Evolutionary conservation across 306 rosid species (phyloP).

Genomic region (Mimosa bimucronata): DNA sequence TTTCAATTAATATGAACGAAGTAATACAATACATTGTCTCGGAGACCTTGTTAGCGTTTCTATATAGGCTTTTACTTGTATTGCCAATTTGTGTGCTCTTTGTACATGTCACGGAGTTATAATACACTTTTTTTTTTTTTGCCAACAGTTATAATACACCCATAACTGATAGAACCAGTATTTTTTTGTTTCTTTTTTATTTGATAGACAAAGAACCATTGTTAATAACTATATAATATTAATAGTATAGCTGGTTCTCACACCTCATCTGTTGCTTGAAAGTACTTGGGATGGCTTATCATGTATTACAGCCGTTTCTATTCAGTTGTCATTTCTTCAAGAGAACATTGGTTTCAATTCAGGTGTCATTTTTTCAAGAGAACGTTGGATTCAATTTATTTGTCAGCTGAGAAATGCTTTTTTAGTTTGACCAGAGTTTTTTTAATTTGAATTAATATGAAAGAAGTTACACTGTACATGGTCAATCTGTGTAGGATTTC

Average conservation of each 20-base stretch:
- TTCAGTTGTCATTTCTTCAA: background rate
- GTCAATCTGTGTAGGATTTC: no score
- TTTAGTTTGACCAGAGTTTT: no score
- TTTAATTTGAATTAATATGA: no score
- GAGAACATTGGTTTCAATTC: background rate
- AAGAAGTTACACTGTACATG: no score
- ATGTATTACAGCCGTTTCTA: background rate
- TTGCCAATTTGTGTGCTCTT: constrained; percentile 3
- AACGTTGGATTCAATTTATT: background rate
- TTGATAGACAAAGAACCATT: background rate
- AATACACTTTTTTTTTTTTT: no score
- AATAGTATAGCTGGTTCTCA: background rate
- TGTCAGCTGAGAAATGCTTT: no score
- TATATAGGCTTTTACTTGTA: background rate
- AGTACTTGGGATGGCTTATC: background rate
- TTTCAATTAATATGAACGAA: no score
- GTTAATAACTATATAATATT: background rate
- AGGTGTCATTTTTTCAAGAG: background rate
- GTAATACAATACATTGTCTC: no score
- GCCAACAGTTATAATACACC: background rate
- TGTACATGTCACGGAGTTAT: constrained; percentile 10
- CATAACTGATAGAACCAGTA: background rate
- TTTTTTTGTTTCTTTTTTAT: background rate
- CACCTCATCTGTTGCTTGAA: background rate
- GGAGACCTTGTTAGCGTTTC: constrained; percentile 13